These are phyloP conservation scores for Pestalotiopsis sp. DNA, from an alignment of 2,329 filamentous ascomycete genomes.

Conservation along the genomic window DNA sequence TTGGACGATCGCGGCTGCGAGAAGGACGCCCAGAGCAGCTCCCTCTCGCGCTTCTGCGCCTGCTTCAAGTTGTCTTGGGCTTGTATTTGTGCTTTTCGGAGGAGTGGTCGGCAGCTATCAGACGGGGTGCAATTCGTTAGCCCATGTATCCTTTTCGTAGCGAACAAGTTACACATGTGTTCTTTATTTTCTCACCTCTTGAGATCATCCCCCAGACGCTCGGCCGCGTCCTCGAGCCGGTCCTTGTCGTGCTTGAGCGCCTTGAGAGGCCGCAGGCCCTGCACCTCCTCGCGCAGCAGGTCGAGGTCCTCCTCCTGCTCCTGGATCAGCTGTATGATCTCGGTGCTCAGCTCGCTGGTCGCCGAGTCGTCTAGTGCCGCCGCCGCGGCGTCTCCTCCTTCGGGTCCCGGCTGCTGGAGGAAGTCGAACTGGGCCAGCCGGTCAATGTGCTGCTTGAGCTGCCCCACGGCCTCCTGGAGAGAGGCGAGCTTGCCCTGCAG, in stretches of 20 bases:
- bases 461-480: conserved; percentile 60
- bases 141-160: neutral
- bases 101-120: conserved; percentile 59
- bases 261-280: conserved; percentile 60
- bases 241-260: conserved; percentile 62
- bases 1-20: conserved; percentile 38
- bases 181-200: conserved; percentile 52
- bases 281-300: conserved; percentile 73
- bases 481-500: conserved; percentile 61
- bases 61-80: conserved; percentile 74
- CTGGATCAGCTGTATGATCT: conserved; percentile 78
- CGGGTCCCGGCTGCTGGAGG: conserved; percentile 55
- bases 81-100: conserved; percentile 78
- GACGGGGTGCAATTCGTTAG: neutral
- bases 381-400: conserved; percentile 13
- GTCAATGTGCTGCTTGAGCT: conserved; percentile 59
- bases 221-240: conserved; percentile 65
- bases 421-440: conserved; percentile 55
- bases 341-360: conserved; percentile 71
- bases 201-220: conserved; percentile 69
- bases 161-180: neutral
- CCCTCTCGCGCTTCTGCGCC: conserved; percentile 74
- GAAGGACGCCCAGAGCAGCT: conserved; percentile 70
- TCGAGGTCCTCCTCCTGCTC: conserved; percentile 84
- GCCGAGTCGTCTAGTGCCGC: conserved; percentile 47